A percentile compares a stretch with the other conserved stretches of the same genome.
Evolutionary conservation across 1,284 basidiomycete genomes (phyloP).

Genomic region (Butyriboletus regius): DNA sequence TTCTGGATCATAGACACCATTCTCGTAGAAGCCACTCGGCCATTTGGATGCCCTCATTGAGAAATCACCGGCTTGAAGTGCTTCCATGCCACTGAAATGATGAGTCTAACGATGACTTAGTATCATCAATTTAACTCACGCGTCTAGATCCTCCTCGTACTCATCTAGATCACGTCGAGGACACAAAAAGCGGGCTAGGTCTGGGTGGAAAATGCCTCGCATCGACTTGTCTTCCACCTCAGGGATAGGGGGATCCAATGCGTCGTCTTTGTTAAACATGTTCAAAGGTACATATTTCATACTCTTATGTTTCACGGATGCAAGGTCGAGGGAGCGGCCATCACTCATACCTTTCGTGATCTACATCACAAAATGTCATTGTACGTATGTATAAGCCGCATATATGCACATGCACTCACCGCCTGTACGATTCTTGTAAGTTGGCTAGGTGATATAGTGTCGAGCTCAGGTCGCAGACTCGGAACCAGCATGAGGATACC

Average conservation of each 20-base stretch:
- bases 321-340: neutral
- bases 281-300: neutral
- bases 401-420: neutral
- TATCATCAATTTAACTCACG: neutral
- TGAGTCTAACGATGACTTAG: too few species aligned
- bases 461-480: neutral
- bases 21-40: neutral
- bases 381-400: too few species aligned
- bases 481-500: neutral
- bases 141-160: constrained; percentile 4
- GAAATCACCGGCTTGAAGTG: neutral
- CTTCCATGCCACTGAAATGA: constrained; percentile 1
- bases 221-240: neutral
- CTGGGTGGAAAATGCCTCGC: constrained; percentile 1
- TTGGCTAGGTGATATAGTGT: neutral
- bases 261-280: neutral
- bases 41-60: constrained; percentile 1
- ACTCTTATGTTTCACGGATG: neutral
- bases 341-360: constrained; percentile 1
- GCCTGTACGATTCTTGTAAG: neutral
- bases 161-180: neutral
- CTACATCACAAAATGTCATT: too few species aligned
- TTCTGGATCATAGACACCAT: neutral
- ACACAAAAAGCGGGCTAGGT: neutral
- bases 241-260: neutral